Conservation (phyloP, 129 eudicot species). For the sunflower (Helianthus annuus) region DNA sequence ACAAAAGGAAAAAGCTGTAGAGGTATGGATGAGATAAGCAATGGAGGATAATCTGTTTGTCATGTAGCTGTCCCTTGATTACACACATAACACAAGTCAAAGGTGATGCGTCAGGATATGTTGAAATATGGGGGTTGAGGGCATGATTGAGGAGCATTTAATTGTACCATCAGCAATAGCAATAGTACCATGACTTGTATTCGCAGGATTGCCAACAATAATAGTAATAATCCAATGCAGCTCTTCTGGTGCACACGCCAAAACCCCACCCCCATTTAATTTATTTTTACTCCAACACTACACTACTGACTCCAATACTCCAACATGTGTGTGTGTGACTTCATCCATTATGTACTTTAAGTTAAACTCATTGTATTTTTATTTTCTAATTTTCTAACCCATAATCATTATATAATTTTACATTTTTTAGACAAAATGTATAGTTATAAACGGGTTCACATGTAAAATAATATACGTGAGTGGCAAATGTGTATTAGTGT, state of each 20-base stretch:
- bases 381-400: background rate
- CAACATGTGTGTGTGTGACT: constrained; percentile 15
- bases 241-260: constrained; percentile 39
- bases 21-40: constrained; percentile 23
- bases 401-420: background rate
- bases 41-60: constrained; percentile 25
- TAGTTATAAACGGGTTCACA: no score
- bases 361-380: no score
- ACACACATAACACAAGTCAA: constrained; percentile 33
- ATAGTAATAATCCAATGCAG: constrained; percentile 33
- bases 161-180: constrained; percentile 26
- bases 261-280: constrained; percentile 26
- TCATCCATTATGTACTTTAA: constrained; percentile 4
- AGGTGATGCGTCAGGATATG: constrained; percentile 29
- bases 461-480: no score
- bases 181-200: constrained; percentile 28
- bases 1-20: no score
- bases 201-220: constrained; percentile 20
- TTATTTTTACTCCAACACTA: constrained; percentile 19
- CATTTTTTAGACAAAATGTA: no score
- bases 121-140: constrained; percentile 32
- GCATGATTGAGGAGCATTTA: constrained; percentile 28
- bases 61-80: constrained; percentile 36
- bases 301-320: constrained; percentile 24
- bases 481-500: no score